These are phyloP conservation scores for Solanum hybrid DNA, from an alignment of 305 asterid species.

Conservation along the genomic window DNA sequence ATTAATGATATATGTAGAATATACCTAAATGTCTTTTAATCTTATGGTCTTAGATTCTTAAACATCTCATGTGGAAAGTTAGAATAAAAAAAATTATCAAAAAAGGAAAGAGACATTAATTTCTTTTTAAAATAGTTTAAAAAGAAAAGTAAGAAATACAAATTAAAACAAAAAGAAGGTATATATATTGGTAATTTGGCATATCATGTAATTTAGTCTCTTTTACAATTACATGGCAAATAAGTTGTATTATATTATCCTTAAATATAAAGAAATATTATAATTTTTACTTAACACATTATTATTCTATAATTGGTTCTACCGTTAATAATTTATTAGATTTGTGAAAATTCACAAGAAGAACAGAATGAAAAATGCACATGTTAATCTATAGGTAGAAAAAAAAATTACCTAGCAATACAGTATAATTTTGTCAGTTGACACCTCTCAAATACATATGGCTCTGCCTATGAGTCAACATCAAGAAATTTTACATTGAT, in stretches of 20 bases:
- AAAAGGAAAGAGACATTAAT: not conserved
- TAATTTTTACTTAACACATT: not conserved
- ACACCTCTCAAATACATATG: too few species aligned
- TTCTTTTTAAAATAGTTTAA: too few species aligned
- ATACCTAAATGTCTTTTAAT: not conserved
- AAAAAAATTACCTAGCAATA: too few species aligned
- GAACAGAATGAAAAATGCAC: not conserved
- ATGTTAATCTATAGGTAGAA: not conserved
- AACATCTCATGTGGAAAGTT: not conserved
- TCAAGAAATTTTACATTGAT: not conserved
- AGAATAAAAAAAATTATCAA: not conserved
- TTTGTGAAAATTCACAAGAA: not conserved
- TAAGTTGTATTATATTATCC: too few species aligned
- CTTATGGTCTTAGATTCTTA: too few species aligned
- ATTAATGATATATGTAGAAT: too few species aligned
- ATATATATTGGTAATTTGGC: too few species aligned
- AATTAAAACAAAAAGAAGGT: too few species aligned
- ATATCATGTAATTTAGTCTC: too few species aligned
- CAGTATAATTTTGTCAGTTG: too few species aligned
- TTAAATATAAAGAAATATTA: not conserved
- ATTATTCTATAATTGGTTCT: not conserved
- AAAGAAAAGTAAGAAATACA: too few species aligned
- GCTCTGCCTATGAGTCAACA: too few species aligned
- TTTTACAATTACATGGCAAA: not conserved
- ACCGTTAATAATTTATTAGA: not conserved